A percentile compares a stretch with the other conserved stretches of the same genome.
Conservation (phyloP, 257 asterid species). For the Fraxinus americana region DNA sequence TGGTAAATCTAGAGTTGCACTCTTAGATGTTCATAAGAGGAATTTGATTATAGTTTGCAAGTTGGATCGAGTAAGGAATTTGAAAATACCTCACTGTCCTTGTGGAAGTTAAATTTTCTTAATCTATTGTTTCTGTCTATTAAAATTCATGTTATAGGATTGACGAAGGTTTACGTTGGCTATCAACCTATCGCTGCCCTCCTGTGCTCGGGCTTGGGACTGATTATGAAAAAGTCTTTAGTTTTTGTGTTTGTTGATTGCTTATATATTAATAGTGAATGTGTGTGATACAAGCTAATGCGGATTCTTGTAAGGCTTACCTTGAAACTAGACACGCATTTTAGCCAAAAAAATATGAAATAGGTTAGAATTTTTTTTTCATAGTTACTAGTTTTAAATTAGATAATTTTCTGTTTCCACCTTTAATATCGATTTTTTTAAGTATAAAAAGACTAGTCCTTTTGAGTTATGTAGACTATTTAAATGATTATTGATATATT, state of each 20-base stretch:
- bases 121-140: background rate
- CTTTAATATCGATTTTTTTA: too few relatives aligned
- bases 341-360: background rate
- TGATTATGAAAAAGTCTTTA: background rate
- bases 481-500: too few relatives aligned
- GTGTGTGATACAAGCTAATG: background rate
- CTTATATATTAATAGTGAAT: background rate
- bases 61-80: background rate
- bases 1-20: background rate
- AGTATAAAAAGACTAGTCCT: background rate
- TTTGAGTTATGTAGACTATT: background rate
- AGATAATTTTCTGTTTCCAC: too few relatives aligned
- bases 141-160: background rate
- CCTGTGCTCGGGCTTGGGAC: background rate
- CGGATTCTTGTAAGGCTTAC: background rate
- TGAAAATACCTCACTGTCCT: background rate
- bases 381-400: background rate
- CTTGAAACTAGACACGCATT: background rate
- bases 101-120: background rate
- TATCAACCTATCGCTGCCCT: background rate
- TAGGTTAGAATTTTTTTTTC: background rate
- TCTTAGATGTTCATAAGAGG: background rate
- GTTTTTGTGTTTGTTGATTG: background rate
- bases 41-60: background rate
- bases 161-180: background rate